Evolutionary conservation across 176 grass and related monocot genomes (phyloP).

Genomic region (Poa annua): DNA sequence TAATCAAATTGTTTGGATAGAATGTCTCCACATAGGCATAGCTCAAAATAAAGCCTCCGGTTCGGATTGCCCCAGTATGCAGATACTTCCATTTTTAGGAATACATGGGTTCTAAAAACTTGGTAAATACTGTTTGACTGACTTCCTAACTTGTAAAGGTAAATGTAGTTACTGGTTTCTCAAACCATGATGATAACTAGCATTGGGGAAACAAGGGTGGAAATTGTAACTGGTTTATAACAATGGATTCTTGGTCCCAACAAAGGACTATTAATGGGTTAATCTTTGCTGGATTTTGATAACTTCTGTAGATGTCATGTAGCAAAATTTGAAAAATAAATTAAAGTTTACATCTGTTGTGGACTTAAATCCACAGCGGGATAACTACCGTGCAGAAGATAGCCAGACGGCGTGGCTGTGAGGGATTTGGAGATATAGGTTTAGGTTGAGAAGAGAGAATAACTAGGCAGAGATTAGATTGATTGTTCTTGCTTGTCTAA

Average conservation of each 20-base stretch:
- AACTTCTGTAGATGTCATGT: background rate
- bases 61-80: background rate
- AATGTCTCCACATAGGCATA: slow-evolving; percentile 17
- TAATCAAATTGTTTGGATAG: background rate
- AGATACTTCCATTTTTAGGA: slow-evolving; percentile 26
- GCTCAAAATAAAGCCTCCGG: background rate
- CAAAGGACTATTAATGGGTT: background rate
- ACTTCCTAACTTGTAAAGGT: slow-evolving; percentile 8
- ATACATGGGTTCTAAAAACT: slow-evolving; percentile 20
- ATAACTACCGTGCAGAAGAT: too few species aligned
- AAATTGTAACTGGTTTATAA: slow-evolving; percentile 16
- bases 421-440: too few species aligned
- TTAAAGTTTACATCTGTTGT: too few species aligned
- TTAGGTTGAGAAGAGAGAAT: too few species aligned
- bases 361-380: too few species aligned
- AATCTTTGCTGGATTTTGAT: background rate
- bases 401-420: too few species aligned
- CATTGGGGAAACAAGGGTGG: background rate
- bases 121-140: slow-evolving; percentile 12
- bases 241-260: background rate
- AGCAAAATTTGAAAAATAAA: background rate
- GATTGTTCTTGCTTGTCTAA: too few species aligned
- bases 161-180: slow-evolving; percentile 19
- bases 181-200: slow-evolving; percentile 28
- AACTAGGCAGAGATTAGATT: too few species aligned